Base-by-base conservation (phyloP, 2,329 filamentous ascomycete species). In the Aureobasidium mangrovei region DNA sequence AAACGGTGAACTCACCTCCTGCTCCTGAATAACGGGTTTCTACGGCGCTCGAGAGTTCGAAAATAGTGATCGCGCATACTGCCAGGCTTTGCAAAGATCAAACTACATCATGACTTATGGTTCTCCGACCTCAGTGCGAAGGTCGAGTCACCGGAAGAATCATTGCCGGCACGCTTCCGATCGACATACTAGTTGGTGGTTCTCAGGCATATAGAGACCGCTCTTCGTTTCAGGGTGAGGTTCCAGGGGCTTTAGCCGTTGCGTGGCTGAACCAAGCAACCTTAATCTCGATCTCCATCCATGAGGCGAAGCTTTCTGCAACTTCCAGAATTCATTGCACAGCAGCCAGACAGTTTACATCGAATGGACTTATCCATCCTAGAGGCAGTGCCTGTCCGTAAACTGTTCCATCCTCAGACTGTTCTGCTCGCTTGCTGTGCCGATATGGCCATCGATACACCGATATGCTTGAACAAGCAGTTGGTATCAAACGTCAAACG, bases 1-100 rank as follows among this genome's bases (percentile, higher is more conserved):
- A 18, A 53, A 44, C 49, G 49, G 39, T 28, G 33, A 53, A 53
- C 39, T 53, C 49, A 53, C 31, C 49, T 53, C 49, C 49, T 53
- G 49, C 49, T 53, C 49, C 49, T 53, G 40, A 44, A 31, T 24
- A 53, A 53, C 49, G 49, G 49, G 4, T 44, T 44, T 5, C 32
- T 35, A 28, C 12, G 7, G 47, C 28, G 26, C 33, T 8, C 9
- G 8, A 18, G 8, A 26, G 4, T 6, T 41, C 9, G n/a, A 9
- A 27, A 32, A 42, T 51, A 35, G 47, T 10, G 28, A 42, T 4
- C 26, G 47, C 31, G 47, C 28, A 33, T 51, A 10, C 29, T 27
- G 36, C 38, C 39, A 7, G n/a, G 39, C 26, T 24, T 26, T 7
- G 7, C 4, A 7, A 9, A 39, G n/a, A 40, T 18, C 18, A 24